Percentiles rank a stretch among this genome's conserved stretches.
Evolutionary conservation across 1,284 basidiomycete genomes (phyloP).

Genomic region (Rhodotorula sp.): DNA sequence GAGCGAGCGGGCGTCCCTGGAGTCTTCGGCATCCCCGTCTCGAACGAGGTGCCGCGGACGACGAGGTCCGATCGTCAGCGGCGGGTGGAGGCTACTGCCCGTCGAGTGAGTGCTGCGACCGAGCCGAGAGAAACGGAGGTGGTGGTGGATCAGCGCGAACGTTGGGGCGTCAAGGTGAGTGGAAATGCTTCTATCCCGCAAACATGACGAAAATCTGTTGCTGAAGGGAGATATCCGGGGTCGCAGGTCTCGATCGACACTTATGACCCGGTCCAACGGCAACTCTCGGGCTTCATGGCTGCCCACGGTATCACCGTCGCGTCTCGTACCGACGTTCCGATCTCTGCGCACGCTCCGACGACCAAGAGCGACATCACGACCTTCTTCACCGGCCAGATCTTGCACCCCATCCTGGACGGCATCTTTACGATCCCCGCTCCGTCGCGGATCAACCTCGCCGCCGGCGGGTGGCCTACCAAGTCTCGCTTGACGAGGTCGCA

Average conservation of each 20-base stretch:
- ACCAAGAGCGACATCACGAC: conserved; percentile 23
- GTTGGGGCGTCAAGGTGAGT: conserved; percentile 35
- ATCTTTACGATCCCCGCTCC: conserved; percentile 16
- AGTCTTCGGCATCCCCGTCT: not conserved
- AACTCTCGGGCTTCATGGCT: conserved; percentile 30
- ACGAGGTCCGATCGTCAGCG: not conserved
- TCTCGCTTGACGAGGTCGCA: conserved; percentile 9
- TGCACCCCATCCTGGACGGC: conserved; percentile 24
- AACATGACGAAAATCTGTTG: not conserved
- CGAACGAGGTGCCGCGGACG: not conserved
- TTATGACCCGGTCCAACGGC: conserved; percentile 3
- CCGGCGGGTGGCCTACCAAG: not conserved
- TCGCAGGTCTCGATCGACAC: conserved; percentile 31
- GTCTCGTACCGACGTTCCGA: not conserved
- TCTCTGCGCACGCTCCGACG: not conserved
- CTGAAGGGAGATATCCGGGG: not conserved
- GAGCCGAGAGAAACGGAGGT: not conserved
- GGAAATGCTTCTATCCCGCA: not conserved
- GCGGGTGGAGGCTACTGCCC: not conserved
- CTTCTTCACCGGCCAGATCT: conserved; percentile 29
- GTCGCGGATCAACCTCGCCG: not conserved
- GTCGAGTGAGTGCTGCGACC: too few relatives aligned
- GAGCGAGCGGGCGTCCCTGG: too few relatives aligned
- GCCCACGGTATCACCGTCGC: conserved; percentile 24
- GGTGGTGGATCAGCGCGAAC: conserved; percentile 15